A percentile compares a stretch with the other conserved stretches of the same genome.
These are phyloP conservation scores for Kodamaea kakaduensis DNA, from an alignment of 805 yeast genomes.

Conservation along the genomic window DNA sequence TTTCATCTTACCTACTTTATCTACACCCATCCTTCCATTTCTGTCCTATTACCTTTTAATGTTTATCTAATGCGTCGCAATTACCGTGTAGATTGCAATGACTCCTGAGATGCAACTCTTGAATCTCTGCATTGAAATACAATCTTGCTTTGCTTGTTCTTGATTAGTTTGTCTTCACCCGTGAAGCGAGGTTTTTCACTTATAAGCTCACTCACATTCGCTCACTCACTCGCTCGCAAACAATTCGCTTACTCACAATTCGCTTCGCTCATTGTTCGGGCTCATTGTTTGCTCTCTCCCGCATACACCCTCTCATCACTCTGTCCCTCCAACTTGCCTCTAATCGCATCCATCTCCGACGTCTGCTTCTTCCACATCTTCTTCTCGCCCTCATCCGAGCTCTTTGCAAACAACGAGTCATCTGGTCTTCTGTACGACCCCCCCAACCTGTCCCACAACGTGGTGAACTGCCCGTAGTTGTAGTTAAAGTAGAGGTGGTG, in stretches of 20 bases:
- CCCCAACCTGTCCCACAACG: conserved; percentile 96
- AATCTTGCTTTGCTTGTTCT: no score
- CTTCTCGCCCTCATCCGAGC: conserved; percentile 49
- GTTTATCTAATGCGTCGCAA: no score
- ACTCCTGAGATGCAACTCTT: no score
- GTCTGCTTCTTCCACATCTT: conserved; percentile 69
- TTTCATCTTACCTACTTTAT: no score
- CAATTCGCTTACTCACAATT: background rate
- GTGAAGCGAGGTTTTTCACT: no score
- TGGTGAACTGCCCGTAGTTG: conserved; percentile 97
- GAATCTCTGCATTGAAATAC: no score
- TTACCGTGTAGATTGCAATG: no score
- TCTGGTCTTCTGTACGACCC: conserved; percentile 93
- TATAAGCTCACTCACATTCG: background rate
- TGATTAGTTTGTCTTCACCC: no score
- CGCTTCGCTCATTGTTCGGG: no score
- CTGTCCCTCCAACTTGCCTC: conserved; percentile 75
- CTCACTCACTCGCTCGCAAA: background rate
- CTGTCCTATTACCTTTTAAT: no score
- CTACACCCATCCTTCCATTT: no score
- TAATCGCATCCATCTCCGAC: conserved; percentile 71
- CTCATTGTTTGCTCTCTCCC: background rate
- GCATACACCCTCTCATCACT: conserved; percentile 68
- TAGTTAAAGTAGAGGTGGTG: conserved; percentile 97
- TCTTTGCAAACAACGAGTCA: conserved; percentile 62